phyloP scores from a whole-genome alignment of 2,329 filamentous ascomycete species.

The Helminthosporium solani region DNA sequence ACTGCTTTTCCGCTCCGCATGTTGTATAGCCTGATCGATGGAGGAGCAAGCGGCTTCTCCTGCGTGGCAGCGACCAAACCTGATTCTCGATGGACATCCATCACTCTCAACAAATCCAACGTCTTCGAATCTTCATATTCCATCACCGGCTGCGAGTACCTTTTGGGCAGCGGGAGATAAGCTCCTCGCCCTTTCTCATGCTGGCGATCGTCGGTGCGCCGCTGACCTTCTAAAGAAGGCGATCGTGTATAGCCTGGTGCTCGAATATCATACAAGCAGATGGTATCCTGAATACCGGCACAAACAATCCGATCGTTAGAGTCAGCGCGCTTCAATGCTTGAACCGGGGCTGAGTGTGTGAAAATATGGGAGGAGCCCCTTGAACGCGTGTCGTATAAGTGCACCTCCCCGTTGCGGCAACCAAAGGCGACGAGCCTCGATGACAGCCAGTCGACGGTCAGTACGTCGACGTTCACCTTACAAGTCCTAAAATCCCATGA shows the following conservation, averaged over 20 bases:
- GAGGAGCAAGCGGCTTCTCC: conserved; percentile 13
- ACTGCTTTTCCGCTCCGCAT: conserved; percentile 34
- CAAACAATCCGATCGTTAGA: conserved; percentile 29
- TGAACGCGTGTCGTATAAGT: conserved; percentile 35
- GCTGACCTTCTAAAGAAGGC: conserved; percentile 15
- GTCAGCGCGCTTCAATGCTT: conserved; percentile 26
- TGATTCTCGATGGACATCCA: conserved; percentile 31
- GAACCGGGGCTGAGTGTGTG: conserved; percentile 26
- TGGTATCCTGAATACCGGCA: conserved; percentile 26
- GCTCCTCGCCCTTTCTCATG: conserved; percentile 15
- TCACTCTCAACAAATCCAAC: conserved; percentile 25
- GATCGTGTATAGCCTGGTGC: conserved; percentile 8
- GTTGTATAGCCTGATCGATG: conserved; percentile 29
- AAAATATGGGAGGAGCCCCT: conserved; percentile 25
- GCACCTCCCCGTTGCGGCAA: conserved; percentile 34
- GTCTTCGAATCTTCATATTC: conserved; percentile 28
- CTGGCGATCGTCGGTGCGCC: conserved; percentile 13
- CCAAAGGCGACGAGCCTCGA: conserved; percentile 34
- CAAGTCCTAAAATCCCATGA: conserved; percentile 21
- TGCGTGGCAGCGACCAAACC: conserved; percentile 39
- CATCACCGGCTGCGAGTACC: conserved; percentile 31
- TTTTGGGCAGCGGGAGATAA: not conserved
- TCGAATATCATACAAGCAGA: conserved; percentile 38
- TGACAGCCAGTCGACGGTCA: conserved; percentile 38
- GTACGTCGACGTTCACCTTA: conserved; percentile 26